A percentile compares a stretch with the other conserved stretches of the same genome.
Evolutionary conservation across 148 eudicot genomes (phyloP).

Genomic region (Rhododendron molle): DNA sequence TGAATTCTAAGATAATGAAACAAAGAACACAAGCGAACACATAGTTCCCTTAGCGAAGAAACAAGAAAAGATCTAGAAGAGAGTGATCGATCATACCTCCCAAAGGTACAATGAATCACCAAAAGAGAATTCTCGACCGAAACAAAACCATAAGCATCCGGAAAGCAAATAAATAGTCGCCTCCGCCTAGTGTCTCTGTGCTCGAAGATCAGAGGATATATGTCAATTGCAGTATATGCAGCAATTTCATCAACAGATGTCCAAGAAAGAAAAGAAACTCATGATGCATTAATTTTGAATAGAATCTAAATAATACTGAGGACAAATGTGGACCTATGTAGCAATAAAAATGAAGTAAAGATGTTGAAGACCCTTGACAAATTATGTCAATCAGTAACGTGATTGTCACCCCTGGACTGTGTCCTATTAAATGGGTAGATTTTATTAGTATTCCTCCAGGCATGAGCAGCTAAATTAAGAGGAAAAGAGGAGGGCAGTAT

Average conservation of each 20-base stretch:
- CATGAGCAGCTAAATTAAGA: background rate
- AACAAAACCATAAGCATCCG: slow-evolving; percentile 99
- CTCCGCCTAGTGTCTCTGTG: slow-evolving; percentile 87
- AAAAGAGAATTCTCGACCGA: slow-evolving; percentile 92
- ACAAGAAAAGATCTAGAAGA: background rate
- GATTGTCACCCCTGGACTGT: background rate
- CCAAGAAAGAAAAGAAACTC: background rate
- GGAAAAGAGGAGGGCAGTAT: background rate
- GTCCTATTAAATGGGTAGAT: background rate
- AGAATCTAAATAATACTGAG: background rate
- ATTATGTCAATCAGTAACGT: too few relatives aligned
- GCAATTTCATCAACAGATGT: background rate
- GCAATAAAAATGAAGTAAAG: background rate
- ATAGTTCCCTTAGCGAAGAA: too few relatives aligned
- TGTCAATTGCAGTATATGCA: background rate
- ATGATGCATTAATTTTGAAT: background rate
- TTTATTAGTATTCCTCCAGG: background rate
- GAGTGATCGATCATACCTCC: slow-evolving; percentile 59
- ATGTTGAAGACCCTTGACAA: background rate
- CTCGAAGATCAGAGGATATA: background rate
- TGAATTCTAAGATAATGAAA: too few relatives aligned
- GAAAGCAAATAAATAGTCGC: slow-evolving; percentile 91
- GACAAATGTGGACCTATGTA: background rate
- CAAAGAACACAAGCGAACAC: too few relatives aligned
- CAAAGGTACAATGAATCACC: slow-evolving; percentile 91